Evolutionary conservation across 2,329 filamentous ascomycete species (phyloP).

Genomic region (Sporothrix mexicana): DNA sequence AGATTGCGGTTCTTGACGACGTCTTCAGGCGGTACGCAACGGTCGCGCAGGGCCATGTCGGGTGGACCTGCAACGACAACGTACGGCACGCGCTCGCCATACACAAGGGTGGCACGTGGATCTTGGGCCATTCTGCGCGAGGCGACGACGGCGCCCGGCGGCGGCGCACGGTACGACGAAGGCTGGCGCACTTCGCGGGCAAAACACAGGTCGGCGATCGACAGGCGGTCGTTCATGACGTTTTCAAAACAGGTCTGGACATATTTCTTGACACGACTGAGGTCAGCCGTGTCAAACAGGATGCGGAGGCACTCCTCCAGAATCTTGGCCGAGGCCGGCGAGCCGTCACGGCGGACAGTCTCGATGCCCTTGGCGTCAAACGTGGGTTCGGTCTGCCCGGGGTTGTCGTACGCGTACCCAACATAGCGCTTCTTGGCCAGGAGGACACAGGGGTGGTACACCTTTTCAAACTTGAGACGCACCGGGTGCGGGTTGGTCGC

Average conservation of each 20-base stretch:
- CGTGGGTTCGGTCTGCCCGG: constrained; percentile 75
- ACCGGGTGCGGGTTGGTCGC: constrained; percentile 88
- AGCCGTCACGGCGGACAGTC: constrained; percentile 93
- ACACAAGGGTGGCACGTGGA: constrained; percentile 85
- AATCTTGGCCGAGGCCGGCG: constrained; percentile 93
- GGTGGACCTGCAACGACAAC: constrained; percentile 90
- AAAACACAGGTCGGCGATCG: constrained; percentile 95
- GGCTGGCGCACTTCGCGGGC: constrained; percentile 79
- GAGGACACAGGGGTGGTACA: constrained; percentile 93
- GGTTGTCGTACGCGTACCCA: constrained; percentile 92
- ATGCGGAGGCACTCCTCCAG: constrained; percentile 90
- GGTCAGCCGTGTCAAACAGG: constrained; percentile 86
- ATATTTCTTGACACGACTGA: constrained; percentile 86
- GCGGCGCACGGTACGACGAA: constrained; percentile 82
- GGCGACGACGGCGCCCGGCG: constrained; percentile 87
- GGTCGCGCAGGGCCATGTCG: constrained; percentile 82
- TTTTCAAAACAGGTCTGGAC: constrained; percentile 75
- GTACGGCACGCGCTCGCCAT: constrained; percentile 93
- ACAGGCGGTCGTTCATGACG: constrained; percentile 87
- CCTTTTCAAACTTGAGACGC: constrained; percentile 98
- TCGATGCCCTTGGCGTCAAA: constrained; percentile 99
- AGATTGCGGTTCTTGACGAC: constrained; percentile 72
- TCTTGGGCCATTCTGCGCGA: constrained; percentile 86
- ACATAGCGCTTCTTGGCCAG: constrained; percentile 98
- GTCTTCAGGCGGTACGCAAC: constrained; percentile 86